Evolutionary conservation across 352 stramenopile genomes (phyloP), one percentile per base, ranked within the genome.

Genomic region (Pilasporangium apinafurcum): DNA sequence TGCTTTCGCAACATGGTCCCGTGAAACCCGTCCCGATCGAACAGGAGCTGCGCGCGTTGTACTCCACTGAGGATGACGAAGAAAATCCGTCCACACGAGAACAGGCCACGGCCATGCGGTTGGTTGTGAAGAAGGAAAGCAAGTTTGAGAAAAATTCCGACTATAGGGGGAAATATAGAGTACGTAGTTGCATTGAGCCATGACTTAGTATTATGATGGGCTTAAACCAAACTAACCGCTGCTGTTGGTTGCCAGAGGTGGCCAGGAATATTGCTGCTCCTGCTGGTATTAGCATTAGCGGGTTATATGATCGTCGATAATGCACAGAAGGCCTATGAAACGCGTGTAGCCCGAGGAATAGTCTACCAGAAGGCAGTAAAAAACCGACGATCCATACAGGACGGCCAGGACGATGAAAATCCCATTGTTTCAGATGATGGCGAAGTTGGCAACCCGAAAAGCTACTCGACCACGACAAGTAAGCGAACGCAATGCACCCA

Each of bases 371-470:
- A 68, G 28, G 36, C 45, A 0, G 46, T 65, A 7, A 46, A 60
- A 30, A 56, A 58, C 14, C 64, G 55, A 28, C 55, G 67, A 8
- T 61, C 55, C 1, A 83, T 83, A 33, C 72, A 73, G 36, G 69
- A 83, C 52, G 61, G 57, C 48, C 60, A 58, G 29, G 68, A 38
- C 0, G 48, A 63, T 17, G 51, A 60, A 9, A 56, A 46, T 36
- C 53, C 56, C 9, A 59, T 74, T 27, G 53, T 83, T 17, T 68
- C 56, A 14, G 67, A 80, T 12, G 69, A 86, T 28, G 70, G 68
- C 9, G 51, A 74, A 41, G 51, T 88, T 12, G 70, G 68, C 36
- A 88, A 88, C 45, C 75, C 75, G 7, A 82, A 76, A 53, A 70
- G 48, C 26, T 88, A 85, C 59, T 50, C 65, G 41, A 62, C 51